phyloP scores from a whole-genome alignment of 2,329 filamentous ascomycete species.

The Aspergillus udagawae region DNA sequence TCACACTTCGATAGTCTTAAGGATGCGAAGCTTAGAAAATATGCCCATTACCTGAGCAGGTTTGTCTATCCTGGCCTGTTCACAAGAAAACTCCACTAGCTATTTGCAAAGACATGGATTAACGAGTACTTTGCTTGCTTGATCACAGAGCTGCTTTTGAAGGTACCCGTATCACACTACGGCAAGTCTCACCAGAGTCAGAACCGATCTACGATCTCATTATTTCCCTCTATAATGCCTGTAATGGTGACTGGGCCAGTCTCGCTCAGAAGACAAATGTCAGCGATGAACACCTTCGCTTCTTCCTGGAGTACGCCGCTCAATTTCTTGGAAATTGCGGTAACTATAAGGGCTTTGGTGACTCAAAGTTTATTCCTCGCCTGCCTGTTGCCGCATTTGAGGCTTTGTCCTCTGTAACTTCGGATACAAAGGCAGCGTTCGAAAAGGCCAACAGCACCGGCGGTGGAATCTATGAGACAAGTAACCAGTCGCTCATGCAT shows the following conservation, averaged over 20 bases:
- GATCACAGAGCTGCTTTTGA: slow-evolving; percentile 65
- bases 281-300: slow-evolving; percentile 58
- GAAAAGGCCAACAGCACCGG: slow-evolving; percentile 55
- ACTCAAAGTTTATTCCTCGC: slow-evolving; percentile 77
- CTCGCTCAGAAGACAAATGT: slow-evolving; percentile 63
- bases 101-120: slow-evolving; percentile 5
- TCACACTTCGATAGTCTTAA: slow-evolving; percentile 74
- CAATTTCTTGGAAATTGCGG: slow-evolving; percentile 77
- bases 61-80: slow-evolving; percentile 33
- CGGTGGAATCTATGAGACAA: slow-evolving; percentile 68
- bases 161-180: slow-evolving; percentile 72
- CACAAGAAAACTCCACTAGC: neutral
- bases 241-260: slow-evolving; percentile 66
- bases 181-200: slow-evolving; percentile 77
- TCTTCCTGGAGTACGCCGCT: slow-evolving; percentile 71
- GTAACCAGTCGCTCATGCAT: slow-evolving; percentile 64
- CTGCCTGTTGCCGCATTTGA: slow-evolving; percentile 61
- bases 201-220: slow-evolving; percentile 80
- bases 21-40: slow-evolving; percentile 68
- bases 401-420: slow-evolving; percentile 57
- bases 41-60: slow-evolving; percentile 86
- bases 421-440: slow-evolving; percentile 62
- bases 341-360: slow-evolving; percentile 85
- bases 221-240: slow-evolving; percentile 63
- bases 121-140: slow-evolving; percentile 6